Percentiles rank a stretch among this genome's conserved stretches.
Conservation (phyloP, 805 yeast species). For the Ogataea pignaliae region DNA sequence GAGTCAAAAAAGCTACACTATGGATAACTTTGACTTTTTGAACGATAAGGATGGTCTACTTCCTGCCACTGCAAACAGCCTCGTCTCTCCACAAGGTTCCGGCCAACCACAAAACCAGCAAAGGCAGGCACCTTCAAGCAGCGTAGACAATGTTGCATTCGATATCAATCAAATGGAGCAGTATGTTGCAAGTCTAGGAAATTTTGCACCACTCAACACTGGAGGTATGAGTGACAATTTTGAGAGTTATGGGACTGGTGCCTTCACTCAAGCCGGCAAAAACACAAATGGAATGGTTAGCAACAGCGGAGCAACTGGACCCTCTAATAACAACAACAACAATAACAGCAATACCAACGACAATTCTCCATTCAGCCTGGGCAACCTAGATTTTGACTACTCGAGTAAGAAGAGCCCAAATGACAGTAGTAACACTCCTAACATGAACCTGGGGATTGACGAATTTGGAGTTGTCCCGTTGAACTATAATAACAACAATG, state of each 20-base stretch:
- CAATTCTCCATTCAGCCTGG: slow-evolving; percentile 11
- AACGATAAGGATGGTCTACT: slow-evolving; percentile 7
- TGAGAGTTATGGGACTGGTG: not conserved
- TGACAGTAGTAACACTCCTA: not conserved
- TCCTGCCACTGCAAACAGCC: slow-evolving; percentile 1
- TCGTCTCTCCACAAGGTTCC: not conserved
- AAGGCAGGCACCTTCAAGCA: not conserved
- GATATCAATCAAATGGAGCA: slow-evolving; percentile 14
- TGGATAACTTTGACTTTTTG: slow-evolving; percentile 16
- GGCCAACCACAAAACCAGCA: not conserved
- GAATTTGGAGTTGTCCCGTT: too few species aligned
- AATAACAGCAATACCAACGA: not conserved
- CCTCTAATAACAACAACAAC: not conserved
- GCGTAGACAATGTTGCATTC: not conserved
- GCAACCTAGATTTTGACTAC: slow-evolving; percentile 10
- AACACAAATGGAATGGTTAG: not conserved
- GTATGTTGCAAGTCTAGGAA: slow-evolving; percentile 11
- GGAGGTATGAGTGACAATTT: not conserved
- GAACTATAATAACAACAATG: slow-evolving; percentile 4
- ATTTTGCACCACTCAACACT: not conserved
- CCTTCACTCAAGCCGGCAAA: not conserved
- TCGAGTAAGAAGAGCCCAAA: not conserved
- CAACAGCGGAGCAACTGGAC: too few species aligned
- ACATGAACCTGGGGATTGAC: not conserved
- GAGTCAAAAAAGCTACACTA: not conserved